Base-by-base conservation (phyloP, 257 asterid species). In the Plantago elongata region DNA sequence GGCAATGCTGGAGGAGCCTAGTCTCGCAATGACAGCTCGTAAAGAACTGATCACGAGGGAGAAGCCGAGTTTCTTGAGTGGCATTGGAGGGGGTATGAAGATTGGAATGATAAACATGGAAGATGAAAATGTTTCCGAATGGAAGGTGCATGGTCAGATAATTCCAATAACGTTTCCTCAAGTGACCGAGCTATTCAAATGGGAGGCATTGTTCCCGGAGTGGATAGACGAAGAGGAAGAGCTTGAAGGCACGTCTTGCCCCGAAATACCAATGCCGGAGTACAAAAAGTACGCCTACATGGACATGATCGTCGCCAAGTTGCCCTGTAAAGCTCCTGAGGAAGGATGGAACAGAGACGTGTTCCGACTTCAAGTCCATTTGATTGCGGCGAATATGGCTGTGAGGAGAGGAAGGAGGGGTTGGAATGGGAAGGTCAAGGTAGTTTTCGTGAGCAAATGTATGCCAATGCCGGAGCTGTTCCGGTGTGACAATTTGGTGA, bases 171-270 rank as follows among this genome's bases (percentile, higher is more conserved):
- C 60, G 0, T 84, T 86, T 15, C 79, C 84, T 9, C 60, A 40
- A 55, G 95, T 83, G 0, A 84, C 96, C 0, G 66, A 72, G 17
- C 40, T 75, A 9, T 80, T 92, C 0, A 78, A 83, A 61, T 92
- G 99, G 99, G 78, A 84, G 58, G 79, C 79, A 43, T 48, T 89
- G 29, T 92, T 86, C 63, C 99, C 97, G 11, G 99, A 86, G 46
- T 92, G 99, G 99, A 89, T 92, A 58, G 97, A 92, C 46, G 99
- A 92, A 61, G 99, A 92, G 46, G 97, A 92, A 61, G 97, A 92
- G 65, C 76, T 63, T 42, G 90, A 90, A 11, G 97, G 97, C 2
- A 65, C 96, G 2, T 54, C 65, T 0, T 92, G 99, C 68, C 99
- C 99, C 1, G 97, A 89, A 49, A 81, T 92, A 17, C 97, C 97